Conservation (phyloP, 352 stramenopile genomes). For the Aphanomyces astaci region DNA sequence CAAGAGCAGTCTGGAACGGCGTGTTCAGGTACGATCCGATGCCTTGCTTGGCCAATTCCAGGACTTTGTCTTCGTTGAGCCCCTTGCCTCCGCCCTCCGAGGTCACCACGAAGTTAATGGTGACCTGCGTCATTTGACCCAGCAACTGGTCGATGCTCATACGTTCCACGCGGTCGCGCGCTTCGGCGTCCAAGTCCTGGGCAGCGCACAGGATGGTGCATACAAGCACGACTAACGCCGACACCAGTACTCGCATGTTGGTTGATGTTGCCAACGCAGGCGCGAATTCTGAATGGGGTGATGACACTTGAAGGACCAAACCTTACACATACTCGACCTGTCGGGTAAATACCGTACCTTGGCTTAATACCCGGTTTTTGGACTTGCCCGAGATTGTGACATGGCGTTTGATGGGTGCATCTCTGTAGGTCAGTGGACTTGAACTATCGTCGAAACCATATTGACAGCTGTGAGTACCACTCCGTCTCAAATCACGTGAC, state of each 20-base stretch:
- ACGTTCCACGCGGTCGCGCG: neutral
- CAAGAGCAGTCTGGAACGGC: constrained; percentile 26
- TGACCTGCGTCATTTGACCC: constrained; percentile 80
- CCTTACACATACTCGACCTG: too few relatives aligned
- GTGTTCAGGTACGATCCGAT: constrained; percentile 64
- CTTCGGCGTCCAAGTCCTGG: neutral
- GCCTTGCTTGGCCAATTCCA: constrained; percentile 44
- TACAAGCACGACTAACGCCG: neutral
- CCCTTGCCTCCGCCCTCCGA: constrained; percentile 37
- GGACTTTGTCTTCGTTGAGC: constrained; percentile 38
- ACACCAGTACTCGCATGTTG: neutral
- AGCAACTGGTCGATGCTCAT: constrained; percentile 53
- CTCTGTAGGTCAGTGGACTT: too few relatives aligned
- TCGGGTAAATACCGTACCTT: too few relatives aligned
- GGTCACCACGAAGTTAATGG: constrained; percentile 50
- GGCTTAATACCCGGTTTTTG: too few relatives aligned
- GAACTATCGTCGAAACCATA: too few relatives aligned
- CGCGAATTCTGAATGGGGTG: neutral
- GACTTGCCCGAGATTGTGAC: too few relatives aligned
- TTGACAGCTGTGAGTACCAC: too few relatives aligned
- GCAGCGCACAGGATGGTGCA: neutral
- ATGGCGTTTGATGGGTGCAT: too few relatives aligned
- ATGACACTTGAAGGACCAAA: neutral
- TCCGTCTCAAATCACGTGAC: too few relatives aligned
- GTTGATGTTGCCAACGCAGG: neutral